A percentile compares a stretch with the other conserved stretches of the same genome.
These are phyloP conservation scores for Solanum aculeatissimum DNA, from an alignment of 305 asterid species.

Conservation along the genomic window DNA sequence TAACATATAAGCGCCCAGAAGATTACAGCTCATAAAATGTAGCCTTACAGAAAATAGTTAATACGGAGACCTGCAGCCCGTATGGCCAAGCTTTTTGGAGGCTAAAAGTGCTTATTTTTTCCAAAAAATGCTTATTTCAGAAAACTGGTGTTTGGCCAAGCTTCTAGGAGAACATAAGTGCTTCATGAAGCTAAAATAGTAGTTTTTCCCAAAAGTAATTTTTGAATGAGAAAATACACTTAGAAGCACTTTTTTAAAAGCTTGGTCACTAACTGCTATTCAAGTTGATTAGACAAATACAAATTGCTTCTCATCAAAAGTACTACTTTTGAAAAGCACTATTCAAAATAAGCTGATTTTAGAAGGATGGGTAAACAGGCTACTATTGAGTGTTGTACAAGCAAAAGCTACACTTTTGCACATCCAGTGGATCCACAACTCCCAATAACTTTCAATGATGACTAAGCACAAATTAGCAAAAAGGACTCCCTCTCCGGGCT, in stretches of 20 bases:
- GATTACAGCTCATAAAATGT: neutral
- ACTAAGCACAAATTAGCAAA: neutral
- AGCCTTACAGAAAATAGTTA: neutral
- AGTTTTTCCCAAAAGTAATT: neutral
- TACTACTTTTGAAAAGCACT: neutral
- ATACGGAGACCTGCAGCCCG: neutral
- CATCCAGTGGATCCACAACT: neutral
- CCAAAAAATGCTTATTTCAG: neutral
- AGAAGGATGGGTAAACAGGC: neutral
- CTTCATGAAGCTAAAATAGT: neutral
- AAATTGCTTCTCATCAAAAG: neutral
- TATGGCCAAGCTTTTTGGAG: neutral
- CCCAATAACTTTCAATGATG: neutral
- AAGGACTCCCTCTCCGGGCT: neutral
- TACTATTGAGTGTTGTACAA: neutral
- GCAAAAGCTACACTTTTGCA: neutral
- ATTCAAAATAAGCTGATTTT: neutral
- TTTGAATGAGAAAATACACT: neutral
- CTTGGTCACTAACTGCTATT: neutral
- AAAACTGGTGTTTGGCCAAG: neutral
- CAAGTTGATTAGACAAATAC: neutral
- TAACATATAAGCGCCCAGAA: neutral
- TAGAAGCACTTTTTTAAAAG: neutral
- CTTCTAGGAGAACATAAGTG: neutral
- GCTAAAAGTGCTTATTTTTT: neutral